These are phyloP conservation scores for Talaromyces albobiverticillius DNA, from an alignment of 2,329 filamentous ascomycete species.

Conservation along the genomic window DNA sequence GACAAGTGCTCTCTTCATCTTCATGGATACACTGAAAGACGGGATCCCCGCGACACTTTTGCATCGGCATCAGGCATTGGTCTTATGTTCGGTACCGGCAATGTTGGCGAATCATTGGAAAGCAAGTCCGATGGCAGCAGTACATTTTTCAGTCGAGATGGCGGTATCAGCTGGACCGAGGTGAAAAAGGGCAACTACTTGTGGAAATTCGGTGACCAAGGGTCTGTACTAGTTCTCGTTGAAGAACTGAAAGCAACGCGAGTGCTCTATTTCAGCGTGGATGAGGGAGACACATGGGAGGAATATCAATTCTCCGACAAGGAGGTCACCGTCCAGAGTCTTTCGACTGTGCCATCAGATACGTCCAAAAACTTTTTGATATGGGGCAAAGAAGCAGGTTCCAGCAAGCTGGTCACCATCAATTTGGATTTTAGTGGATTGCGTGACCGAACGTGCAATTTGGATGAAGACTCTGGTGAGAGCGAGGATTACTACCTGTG, in stretches of 20 bases:
- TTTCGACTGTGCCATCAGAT: conserved; percentile 86
- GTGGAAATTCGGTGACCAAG: conserved; percentile 95
- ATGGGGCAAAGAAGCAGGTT: conserved; percentile 62
- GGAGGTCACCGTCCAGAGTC: conserved; percentile 70
- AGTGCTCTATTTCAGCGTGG: conserved; percentile 68
- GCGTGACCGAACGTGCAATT: conserved; percentile 66
- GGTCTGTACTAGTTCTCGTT: conserved; percentile 86
- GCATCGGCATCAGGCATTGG: conserved; percentile 86
- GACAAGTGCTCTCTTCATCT: conserved; percentile 82
- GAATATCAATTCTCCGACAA: conserved; percentile 70
- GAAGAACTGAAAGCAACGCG: conserved; percentile 67
- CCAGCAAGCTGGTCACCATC: conserved; percentile 62
- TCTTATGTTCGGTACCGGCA: conserved; percentile 86
- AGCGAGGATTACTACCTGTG: conserved; percentile 76
- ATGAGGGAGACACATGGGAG: conserved; percentile 78
- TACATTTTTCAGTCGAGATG: conserved; percentile 88
- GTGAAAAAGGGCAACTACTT: conserved; percentile 85
- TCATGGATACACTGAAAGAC: conserved; percentile 91
- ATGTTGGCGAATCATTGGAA: conserved; percentile 66
- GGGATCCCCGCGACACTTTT: conserved; percentile 77
- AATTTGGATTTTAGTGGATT: conserved; percentile 88
- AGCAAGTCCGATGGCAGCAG: conserved; percentile 66
- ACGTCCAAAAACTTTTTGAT: conserved; percentile 87
- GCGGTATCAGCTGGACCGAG: conserved; percentile 82
- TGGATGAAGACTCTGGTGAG: conserved; percentile 60